These are phyloP conservation scores for Tolypocladium ophioglossoides DNA, from an alignment of 2,329 filamentous ascomycete genomes.

Conservation along the genomic window DNA sequence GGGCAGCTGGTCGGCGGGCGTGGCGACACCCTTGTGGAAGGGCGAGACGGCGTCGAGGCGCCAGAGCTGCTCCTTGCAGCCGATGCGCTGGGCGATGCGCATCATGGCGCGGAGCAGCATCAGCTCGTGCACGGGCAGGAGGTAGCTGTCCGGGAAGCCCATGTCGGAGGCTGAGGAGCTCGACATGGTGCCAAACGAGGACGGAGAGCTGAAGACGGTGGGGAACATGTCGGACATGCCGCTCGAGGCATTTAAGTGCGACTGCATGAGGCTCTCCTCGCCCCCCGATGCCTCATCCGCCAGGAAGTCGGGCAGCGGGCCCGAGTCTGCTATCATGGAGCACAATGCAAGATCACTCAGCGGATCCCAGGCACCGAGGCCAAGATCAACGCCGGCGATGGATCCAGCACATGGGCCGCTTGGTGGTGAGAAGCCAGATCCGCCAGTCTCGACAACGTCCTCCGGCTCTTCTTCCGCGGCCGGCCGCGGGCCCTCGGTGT, in stretches of 20 bases:
- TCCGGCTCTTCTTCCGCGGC: constrained; percentile 3
- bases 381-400: constrained; percentile 10
- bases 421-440: background rate
- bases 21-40: constrained; percentile 25
- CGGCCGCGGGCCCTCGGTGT: background rate
- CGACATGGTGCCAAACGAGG: constrained; percentile 10
- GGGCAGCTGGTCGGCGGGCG: constrained; percentile 28
- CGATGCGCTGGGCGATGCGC: constrained; percentile 36
- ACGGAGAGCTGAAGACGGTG: constrained; percentile 8
- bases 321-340: constrained; percentile 8
- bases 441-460: constrained; percentile 2
- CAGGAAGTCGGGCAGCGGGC: constrained; percentile 4
- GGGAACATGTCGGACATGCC: constrained; percentile 6
- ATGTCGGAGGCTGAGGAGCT: constrained; percentile 10
- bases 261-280: constrained; percentile 1
- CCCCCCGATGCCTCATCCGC: constrained; percentile 2
- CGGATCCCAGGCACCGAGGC: constrained; percentile 12
- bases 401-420: background rate
- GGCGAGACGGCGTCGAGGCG: constrained; percentile 33
- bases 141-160: constrained; percentile 34
- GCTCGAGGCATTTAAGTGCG: constrained; percentile 1
- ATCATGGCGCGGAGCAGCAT: constrained; percentile 35
- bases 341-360: constrained; percentile 8
- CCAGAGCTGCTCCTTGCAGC: constrained; percentile 32
- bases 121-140: constrained; percentile 36